A percentile compares a stretch with the other conserved stretches of the same genome.
Conservation (phyloP, 306 rosid species). For the Neltuma alba region DNA sequence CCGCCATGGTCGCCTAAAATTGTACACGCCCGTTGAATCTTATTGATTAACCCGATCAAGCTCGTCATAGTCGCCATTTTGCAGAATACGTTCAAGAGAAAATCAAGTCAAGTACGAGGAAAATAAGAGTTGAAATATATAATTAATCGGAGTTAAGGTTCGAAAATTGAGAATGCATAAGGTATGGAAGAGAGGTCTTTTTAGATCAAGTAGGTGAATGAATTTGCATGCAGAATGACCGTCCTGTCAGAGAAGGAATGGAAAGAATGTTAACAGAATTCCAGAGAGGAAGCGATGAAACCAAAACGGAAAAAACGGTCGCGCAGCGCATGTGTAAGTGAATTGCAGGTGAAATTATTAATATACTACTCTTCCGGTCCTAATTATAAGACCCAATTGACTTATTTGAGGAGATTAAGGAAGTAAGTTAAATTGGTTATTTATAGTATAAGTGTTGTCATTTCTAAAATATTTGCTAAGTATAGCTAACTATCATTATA, state of each 20-base stretch:
- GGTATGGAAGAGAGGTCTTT: constrained; percentile 3
- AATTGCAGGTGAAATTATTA: background rate
- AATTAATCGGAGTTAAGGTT: background rate
- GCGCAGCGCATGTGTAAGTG: background rate
- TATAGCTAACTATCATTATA: too few relatives aligned
- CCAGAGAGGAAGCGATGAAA: constrained; percentile 10
- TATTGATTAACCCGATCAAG: constrained; percentile 96
- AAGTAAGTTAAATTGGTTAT: too few relatives aligned
- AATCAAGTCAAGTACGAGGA: background rate
- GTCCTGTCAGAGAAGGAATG: constrained; percentile 7
- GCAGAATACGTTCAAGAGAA: constrained; percentile 26
- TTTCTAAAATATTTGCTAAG: too few relatives aligned
- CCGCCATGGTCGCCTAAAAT: constrained; percentile 96
- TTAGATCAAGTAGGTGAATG: constrained; percentile 18
- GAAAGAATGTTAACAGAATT: constrained; percentile 33
- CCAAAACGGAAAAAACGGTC: constrained; percentile 48
- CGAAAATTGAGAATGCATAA: constrained; percentile 29
- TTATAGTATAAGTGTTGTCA: too few relatives aligned
- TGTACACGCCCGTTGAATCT: constrained; percentile 97
- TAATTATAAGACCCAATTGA: too few relatives aligned
- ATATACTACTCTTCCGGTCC: too few relatives aligned
- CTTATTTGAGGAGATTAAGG: too few relatives aligned
- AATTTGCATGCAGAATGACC: constrained; percentile 50
- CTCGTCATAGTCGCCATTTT: constrained; percentile 98
- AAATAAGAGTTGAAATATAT: background rate